Base-by-base conservation (phyloP, 2,329 filamentous ascomycete species). In the Elsinoe perseae region DNA sequence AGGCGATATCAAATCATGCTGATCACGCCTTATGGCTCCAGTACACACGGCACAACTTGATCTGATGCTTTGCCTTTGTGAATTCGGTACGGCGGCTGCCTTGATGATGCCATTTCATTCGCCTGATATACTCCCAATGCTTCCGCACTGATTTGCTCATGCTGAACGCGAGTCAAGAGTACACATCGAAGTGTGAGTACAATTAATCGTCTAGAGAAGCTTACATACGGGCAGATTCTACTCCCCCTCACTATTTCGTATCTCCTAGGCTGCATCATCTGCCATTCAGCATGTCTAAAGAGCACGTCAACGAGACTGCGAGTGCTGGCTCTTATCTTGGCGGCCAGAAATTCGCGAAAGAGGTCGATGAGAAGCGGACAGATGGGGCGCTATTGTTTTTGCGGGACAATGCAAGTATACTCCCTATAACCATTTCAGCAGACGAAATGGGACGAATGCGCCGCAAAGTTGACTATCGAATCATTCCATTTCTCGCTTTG, bases 401-500 rank as follows among this genome's bases (percentile, higher is more conserved):
- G 6, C 42, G 42, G 9, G 10, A 46, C 18, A 46, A 46, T 46
- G 42, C 42, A 20, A 8, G 4, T 8, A 12, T 21, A 21, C 42
- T 46, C 16, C 42, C 42, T 21, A 23, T 7, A 4, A 21, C 7
- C 7, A 46, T 6, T 21, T 46, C 42, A 10, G 20, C 21, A 9
- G 16, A 46, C 7, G 46, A 60, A 59, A 68, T 80, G 43, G 68
- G 69, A 58, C 68, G 68, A 1, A 65, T 84, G 42, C 70, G 79
- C 4, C 75, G 76, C 58, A 81, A 77, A 66, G 76, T 84, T 48
- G 81, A 84, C 62, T 77, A 71, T 69, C 76, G 73, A 50, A 80
- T 84, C 54, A 73, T 84, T 27, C 81, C 70, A 7, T 57, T 84
- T 54, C 82, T 83, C 78, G 82, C 83, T 59, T 68, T 74, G 43